Base-by-base conservation (phyloP, 1,284 basidiomycete species). In the Pascua sp. region DNA sequence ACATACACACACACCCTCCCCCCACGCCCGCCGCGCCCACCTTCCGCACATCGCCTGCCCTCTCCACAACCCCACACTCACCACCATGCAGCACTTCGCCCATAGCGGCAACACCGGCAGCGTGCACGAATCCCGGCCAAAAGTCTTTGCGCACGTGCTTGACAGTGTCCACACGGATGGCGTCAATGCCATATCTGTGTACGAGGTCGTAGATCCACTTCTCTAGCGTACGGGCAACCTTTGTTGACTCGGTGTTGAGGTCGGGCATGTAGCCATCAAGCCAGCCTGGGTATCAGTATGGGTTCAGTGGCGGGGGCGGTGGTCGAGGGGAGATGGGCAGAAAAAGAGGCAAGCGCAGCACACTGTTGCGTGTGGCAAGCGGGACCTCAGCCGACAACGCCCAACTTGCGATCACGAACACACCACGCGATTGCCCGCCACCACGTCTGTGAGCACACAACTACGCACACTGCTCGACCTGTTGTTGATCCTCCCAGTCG, bases 91-190 rank as follows among this genome's bases (percentile, higher is more conserved):
- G 63, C 17, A 81, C 76, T 60, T 81, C 80, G 5, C 80, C 80
- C 48, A 81, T 64, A 5, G 75, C 72, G 37, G 76, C 80, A 11
- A 81, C 79, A 5, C 80, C 80, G 0, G 72, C 67, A 11, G 72
- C 68, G 16, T 64, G 59, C 9, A 77, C 67, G 57, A 81, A 81
- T 12, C 65, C 75, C 0, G 78, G 77, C 80, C 80, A 81, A 60
- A 81, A 81, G 58, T 76, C 71, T 57, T 79, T 76, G n/a, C 78
- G 72, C 44, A 81, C 69, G 61, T 81, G 79, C 68, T 80, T 81
- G 54, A 78, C 78, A 0, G 79, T 80, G 58, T 80, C 79, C 16
- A 81, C 71, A 8, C 80, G 66, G 17, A 81, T 53, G 5, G 78
- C 78, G 54, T 81, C 80, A 51, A 77, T 75, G 1, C 65, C 61